Base-by-base conservation (phyloP, 139 green algal genomes). In the Bryopsis sp. region DNA sequence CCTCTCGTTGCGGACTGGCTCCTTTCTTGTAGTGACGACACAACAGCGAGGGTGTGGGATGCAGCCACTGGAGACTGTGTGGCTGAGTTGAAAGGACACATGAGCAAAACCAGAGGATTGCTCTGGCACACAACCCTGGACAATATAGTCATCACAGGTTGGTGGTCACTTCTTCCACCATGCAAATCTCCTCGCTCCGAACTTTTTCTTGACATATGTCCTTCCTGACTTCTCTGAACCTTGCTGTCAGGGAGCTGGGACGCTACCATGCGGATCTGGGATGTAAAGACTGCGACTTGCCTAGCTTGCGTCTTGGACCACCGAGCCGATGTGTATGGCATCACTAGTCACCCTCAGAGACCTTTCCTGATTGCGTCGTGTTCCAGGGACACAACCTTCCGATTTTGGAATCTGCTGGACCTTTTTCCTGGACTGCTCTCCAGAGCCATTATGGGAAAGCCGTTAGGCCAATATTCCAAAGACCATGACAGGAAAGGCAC, bases 241-340 rank as follows among this genome's bases (percentile, higher is more conserved):
- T n/a, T n/a, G n/a, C 26, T 33, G 33, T 33, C 43, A 80, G 76
- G 78, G 36, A 76, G 63, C 68, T 84, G 81, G 78, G 81, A 86
- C 48, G 39, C 70, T 2, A 78, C 67, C 2, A 72, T 86, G 5
- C 73, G 78, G 4, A 58, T 73, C n/a, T 86, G 81, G 81, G 78
- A 86, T 72, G 68, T 60, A 5, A 67, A 66, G 22, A 78, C 31
- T 11, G 71, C 65, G 47, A 34, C 7, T 32, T 78, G 76, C 58
- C 26, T 82, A 31, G 57, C 64, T 2, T 65, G 76, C 24, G 62
- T 61, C 32, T 36, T 33, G 6, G 48, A 74, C 54, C 81, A 86
- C 60, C 76, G 78, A 36, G 73, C 72, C 0, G 81, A 86, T 63
- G 81, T 86, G 48, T 86, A 86, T 65, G 78, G 74, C 47, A 74